Conservation (phyloP, 2,329 filamentous ascomycete genomes). For the Aspergillus niger region DNA sequence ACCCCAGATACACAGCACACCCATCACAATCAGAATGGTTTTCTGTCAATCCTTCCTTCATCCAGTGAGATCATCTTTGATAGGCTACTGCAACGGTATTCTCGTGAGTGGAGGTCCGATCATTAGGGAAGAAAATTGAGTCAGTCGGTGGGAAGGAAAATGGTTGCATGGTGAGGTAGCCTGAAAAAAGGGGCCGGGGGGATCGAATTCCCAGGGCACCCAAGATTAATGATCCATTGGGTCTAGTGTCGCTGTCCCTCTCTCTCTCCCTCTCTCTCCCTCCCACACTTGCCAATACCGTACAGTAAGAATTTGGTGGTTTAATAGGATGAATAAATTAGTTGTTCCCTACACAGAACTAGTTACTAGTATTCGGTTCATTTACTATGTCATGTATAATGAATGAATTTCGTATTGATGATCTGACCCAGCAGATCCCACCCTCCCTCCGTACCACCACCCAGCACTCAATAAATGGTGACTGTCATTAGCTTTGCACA, state of each 20-base stretch:
- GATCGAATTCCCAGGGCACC: background rate
- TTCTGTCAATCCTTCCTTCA: background rate
- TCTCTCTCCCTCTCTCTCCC: too few relatives aligned
- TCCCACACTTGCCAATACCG: too few relatives aligned
- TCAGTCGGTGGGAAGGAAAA: background rate
- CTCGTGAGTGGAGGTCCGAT: conserved; percentile 6
- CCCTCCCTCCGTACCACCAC: background rate
- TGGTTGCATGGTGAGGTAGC: conserved; percentile 1
- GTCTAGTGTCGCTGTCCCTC: background rate
- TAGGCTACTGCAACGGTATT: background rate
- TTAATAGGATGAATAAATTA: background rate
- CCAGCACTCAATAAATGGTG: background rate
- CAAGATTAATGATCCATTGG: background rate
- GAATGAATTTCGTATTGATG: too few relatives aligned
- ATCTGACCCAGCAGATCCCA: background rate
- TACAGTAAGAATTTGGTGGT: too few relatives aligned
- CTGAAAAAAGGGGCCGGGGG: conserved; percentile 17
- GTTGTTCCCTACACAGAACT: background rate
- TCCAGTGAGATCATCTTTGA: background rate
- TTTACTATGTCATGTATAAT: too few relatives aligned
- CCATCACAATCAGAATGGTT: background rate
- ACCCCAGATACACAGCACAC: background rate
- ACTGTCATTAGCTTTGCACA: background rate
- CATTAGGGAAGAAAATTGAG: conserved; percentile 4
- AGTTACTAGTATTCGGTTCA: too few relatives aligned